These are phyloP conservation scores for Aspergillus eucalypticola DNA, from an alignment of 2,329 filamentous ascomycete genomes.

Conservation along the genomic window DNA sequence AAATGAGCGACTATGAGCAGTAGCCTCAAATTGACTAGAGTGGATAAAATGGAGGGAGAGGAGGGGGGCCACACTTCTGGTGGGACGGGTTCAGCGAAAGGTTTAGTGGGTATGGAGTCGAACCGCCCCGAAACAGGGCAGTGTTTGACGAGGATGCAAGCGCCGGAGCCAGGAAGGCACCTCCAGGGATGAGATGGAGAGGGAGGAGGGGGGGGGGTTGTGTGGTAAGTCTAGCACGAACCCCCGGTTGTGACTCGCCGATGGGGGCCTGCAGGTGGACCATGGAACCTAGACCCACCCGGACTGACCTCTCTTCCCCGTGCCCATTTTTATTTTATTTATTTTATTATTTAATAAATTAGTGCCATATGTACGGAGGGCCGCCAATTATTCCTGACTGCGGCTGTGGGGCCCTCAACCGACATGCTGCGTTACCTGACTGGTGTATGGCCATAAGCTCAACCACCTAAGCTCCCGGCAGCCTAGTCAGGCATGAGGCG, in stretches of 20 bases:
- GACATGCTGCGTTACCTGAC: slow-evolving; percentile 20
- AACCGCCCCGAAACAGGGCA: slow-evolving; percentile 23
- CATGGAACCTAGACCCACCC: slow-evolving; percentile 23
- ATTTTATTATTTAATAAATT: slow-evolving; percentile 21
- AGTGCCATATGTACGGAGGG: slow-evolving; percentile 19
- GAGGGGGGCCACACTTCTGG: background rate
- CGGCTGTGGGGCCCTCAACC: slow-evolving; percentile 19
- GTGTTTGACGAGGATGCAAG: slow-evolving; percentile 27
- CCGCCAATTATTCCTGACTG: slow-evolving; percentile 23
- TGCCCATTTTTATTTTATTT: slow-evolving; percentile 16
- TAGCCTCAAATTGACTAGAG: background rate
- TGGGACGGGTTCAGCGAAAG: slow-evolving; percentile 8
- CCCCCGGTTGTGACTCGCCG: slow-evolving; percentile 31
- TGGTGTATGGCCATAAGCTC: slow-evolving; percentile 27
- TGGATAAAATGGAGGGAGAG: background rate
- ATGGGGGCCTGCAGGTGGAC: slow-evolving; percentile 27
- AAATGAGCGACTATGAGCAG: background rate
- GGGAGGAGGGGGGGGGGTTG: background rate
- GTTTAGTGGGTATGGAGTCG: slow-evolving; percentile 18
- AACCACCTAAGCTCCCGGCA: slow-evolving; percentile 30
- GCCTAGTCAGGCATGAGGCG: slow-evolving; percentile 28
- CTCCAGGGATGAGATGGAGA: slow-evolving; percentile 21
- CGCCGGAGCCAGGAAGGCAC: slow-evolving; percentile 23
- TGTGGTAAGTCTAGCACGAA: slow-evolving; percentile 27
- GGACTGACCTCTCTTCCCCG: slow-evolving; percentile 23